Percentiles rank a stretch among this genome's conserved stretches.
These are phyloP conservation scores for Apodospora peruviana DNA, from an alignment of 495 filamentous ascomycete genomes.

Conservation along the genomic window DNA sequence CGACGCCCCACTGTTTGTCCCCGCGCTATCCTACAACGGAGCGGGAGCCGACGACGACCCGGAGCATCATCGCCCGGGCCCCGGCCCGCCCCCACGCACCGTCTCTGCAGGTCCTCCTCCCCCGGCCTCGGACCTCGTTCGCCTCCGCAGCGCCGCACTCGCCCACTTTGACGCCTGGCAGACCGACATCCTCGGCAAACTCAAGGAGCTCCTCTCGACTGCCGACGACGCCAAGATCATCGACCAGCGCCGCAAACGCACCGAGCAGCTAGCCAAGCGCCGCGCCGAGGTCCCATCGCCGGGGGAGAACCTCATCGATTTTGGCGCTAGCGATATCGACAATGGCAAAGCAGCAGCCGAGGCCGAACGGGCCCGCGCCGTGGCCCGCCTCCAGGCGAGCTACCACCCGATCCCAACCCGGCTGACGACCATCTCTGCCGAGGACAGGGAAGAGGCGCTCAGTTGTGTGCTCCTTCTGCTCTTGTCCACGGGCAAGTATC, in stretches of 20 bases:
- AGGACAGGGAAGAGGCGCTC: conserved; percentile 41
- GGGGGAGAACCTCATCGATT: conserved; percentile 26
- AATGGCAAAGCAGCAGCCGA: not conserved
- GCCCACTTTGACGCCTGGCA: conserved; percentile 39
- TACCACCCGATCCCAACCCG: conserved; percentile 44
- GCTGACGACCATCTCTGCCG: conserved; percentile 31
- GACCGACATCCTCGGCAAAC: conserved; percentile 23
- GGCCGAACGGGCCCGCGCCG: conserved; percentile 15
- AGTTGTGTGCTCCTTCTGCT: conserved; percentile 63
- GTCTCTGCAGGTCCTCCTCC: conserved; percentile 1
- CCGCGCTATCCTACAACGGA: not conserved
- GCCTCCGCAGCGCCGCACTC: conserved; percentile 29
- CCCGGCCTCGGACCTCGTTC: conserved; percentile 25
- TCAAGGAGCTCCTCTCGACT: conserved; percentile 32
- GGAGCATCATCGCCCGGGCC: not conserved
- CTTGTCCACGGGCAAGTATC: conserved; percentile 67
- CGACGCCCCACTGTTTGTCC: conserved; percentile 6
- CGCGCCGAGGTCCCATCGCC: conserved; percentile 5
- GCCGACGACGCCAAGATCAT: conserved; percentile 30
- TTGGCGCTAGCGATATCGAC: conserved; percentile 9
- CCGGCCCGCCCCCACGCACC: not conserved
- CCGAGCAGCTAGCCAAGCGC: conserved; percentile 17
- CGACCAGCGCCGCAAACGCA: conserved; percentile 31
- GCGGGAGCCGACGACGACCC: not conserved
- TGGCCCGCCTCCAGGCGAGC: conserved; percentile 27